Evolutionary conservation across 805 yeast species (phyloP).

Genomic region (Lachancea cidri): DNA sequence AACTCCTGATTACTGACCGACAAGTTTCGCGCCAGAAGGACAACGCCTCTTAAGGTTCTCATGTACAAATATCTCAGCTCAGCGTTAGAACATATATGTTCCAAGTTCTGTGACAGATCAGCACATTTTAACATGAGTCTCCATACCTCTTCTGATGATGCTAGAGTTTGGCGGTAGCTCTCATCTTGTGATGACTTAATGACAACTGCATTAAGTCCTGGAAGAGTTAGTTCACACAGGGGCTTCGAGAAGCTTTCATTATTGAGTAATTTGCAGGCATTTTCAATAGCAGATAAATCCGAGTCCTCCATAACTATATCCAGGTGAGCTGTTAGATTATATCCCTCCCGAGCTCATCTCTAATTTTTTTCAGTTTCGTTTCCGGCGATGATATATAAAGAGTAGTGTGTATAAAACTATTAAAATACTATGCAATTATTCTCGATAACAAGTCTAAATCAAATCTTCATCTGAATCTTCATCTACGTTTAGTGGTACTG

Average conservation of each 20-base stretch:
- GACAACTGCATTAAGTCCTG: slow-evolving; percentile 11
- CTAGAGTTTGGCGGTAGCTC: slow-evolving; percentile 20
- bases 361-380: neutral
- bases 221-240: neutral
- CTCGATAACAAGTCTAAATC: slow-evolving; percentile 2
- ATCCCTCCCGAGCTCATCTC: neutral
- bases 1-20: slow-evolving; percentile 32
- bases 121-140: slow-evolving; percentile 10
- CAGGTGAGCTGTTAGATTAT: neutral
- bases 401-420: neutral
- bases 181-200: slow-evolving; percentile 26
- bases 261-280: neutral
- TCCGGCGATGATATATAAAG: neutral
- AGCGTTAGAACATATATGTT: slow-evolving; percentile 5
- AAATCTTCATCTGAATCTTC: slow-evolving; percentile 21
- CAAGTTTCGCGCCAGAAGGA: slow-evolving; percentile 46
- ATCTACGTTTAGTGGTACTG: slow-evolving; percentile 17
- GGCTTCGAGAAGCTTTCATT: neutral
- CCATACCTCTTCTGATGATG: slow-evolving; percentile 28
- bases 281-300: neutral
- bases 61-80: slow-evolving; percentile 15
- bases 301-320: neutral
- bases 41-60: slow-evolving; percentile 42
- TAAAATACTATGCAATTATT: neutral
- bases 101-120: neutral